Evolutionary conservation across 345 rosid genomes (phyloP).

Genomic region (Brassica napus): DNA sequence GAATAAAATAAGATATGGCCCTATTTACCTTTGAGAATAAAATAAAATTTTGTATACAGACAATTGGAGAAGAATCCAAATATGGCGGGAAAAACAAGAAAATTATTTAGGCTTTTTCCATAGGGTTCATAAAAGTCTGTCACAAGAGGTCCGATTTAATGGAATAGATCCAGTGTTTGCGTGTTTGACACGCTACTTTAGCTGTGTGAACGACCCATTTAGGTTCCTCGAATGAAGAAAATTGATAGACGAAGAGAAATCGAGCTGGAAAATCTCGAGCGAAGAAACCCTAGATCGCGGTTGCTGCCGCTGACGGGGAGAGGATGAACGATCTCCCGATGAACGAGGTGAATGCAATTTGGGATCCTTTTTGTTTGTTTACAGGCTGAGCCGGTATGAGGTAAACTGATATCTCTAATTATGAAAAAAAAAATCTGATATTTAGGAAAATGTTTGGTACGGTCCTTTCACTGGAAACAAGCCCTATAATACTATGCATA

Average conservation of each 20-base stretch:
- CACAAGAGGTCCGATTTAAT: slow-evolving; percentile 1
- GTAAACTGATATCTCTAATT: not conserved
- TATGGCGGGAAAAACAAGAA: slow-evolving; percentile 13
- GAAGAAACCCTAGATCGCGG: slow-evolving; percentile 23
- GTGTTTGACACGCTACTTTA: slow-evolving; percentile 13
- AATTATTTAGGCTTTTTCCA: not conserved
- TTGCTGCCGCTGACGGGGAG: not conserved
- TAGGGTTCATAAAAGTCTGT: not conserved
- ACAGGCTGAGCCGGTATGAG: not conserved
- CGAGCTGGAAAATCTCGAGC: not conserved
- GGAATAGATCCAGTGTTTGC: slow-evolving; percentile 9
- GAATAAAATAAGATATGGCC: not conserved
- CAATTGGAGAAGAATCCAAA: slow-evolving; percentile 15
- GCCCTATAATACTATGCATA: not conserved
- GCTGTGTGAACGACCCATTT: not conserved
- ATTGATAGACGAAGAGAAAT: not conserved
- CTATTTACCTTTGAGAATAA: not conserved
- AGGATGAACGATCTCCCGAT: not conserved
- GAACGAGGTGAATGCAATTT: not conserved
- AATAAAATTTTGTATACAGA: not conserved
- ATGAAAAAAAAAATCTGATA: too few relatives aligned
- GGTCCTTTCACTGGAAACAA: not conserved
- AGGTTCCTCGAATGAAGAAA: not conserved
- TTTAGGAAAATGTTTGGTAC: not conserved
- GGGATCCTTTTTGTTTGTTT: not conserved